phyloP scores from a whole-genome alignment of 331 rosid species.

The Pyrus hybrid region DNA sequence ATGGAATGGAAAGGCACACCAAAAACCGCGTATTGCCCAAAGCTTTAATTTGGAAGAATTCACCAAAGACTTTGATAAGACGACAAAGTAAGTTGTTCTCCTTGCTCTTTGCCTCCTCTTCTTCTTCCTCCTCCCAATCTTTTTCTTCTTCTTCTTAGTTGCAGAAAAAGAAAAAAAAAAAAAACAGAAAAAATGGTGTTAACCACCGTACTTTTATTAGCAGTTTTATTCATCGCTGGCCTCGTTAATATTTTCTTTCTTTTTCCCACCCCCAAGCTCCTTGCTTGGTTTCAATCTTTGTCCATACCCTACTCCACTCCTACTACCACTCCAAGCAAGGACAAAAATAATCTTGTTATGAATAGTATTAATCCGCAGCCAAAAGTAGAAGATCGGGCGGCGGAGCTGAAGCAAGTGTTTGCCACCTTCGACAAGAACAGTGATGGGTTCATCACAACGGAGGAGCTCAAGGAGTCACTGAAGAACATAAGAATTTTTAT shows the following conservation, averaged over 20 bases:
- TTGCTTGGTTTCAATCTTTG: conserved; percentile 27
- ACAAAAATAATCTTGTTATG: background rate
- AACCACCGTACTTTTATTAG: conserved; percentile 26
- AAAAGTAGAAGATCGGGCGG: conserved; percentile 2
- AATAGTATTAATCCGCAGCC: background rate
- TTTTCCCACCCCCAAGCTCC: conserved; percentile 40
- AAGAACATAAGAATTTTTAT: conserved; percentile 52
- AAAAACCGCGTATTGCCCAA: conserved; percentile 32
- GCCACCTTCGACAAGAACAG: conserved; percentile 73
- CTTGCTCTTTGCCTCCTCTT: background rate
- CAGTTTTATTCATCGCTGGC: conserved; percentile 54
- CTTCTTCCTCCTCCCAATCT: conserved; percentile 22
- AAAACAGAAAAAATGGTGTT: conserved; percentile 13
- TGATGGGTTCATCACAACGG: conserved; percentile 62
- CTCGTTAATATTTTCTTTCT: conserved; percentile 37
- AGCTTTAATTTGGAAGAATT: background rate
- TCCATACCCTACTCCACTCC: conserved; percentile 10
- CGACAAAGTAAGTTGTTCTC: background rate
- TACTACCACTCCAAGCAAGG: background rate
- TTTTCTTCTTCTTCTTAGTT: conserved; percentile 4
- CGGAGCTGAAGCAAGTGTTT: conserved; percentile 45
- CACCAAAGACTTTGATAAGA: conserved; percentile 4
- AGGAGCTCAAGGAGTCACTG: conserved; percentile 58
- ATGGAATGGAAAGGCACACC: conserved; percentile 5
- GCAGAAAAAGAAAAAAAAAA: background rate